phyloP scores from a whole-genome alignment of 2,329 filamentous ascomycete species.

The Aspergillus brunneoviolaceus region DNA sequence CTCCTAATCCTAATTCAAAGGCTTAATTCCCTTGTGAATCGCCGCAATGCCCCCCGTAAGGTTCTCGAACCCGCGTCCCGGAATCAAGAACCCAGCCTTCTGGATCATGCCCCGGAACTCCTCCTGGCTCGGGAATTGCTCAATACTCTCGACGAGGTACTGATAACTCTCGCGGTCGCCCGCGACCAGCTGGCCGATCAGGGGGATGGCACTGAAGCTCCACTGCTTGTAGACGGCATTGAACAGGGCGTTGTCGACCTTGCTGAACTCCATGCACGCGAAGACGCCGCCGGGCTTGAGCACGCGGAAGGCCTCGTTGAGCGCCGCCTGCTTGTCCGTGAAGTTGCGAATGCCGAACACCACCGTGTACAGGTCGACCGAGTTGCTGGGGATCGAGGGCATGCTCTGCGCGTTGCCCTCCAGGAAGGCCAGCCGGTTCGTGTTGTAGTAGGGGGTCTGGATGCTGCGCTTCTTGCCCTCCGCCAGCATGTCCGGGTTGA shows the following conservation, averaged over 20 bases:
- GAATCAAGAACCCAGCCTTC: conserved; percentile 77
- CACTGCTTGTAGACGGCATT: conserved; percentile 90
- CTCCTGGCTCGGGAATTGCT: conserved; percentile 82
- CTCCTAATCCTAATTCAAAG: conserved; percentile 28
- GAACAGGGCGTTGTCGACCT: conserved; percentile 74
- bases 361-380: conserved; percentile 94
- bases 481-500: conserved; percentile 90
- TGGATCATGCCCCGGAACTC: conserved; percentile 66
- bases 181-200: conserved; percentile 93
- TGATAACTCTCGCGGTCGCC: conserved; percentile 95
- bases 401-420: conserved; percentile 88
- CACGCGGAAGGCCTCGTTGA: conserved; percentile 81
- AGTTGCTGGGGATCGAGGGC: conserved; percentile 61
- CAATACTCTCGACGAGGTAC: conserved; percentile 97
- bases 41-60: conserved; percentile 89
- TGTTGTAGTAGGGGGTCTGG: conserved; percentile 58
- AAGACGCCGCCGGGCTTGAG: conserved; percentile 94
- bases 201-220: conserved; percentile 90
- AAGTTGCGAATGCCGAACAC: conserved; percentile 98
- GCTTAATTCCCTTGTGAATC: conserved; percentile 96
- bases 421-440: conserved; percentile 66
- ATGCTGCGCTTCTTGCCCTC: conserved; percentile 80
- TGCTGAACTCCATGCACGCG: conserved; percentile 92
- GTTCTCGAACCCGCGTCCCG: conserved; percentile 82
- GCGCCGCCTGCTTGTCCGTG: conserved; percentile 79